Conservation (phyloP, 106 monocot genomes). For the Agapanthus africanus region DNA sequence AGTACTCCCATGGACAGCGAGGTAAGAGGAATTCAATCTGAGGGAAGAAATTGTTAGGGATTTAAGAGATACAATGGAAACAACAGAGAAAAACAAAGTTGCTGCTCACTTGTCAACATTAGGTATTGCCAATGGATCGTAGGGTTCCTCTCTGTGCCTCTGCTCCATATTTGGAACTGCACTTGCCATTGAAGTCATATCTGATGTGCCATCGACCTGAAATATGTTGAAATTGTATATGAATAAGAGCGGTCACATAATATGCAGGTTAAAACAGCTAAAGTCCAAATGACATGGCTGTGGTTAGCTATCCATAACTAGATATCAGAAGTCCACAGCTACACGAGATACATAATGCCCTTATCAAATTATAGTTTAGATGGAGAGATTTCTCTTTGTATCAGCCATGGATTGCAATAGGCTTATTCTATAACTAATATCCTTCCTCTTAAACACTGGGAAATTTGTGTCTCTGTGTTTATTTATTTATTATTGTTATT, state of each 20-base stretch:
- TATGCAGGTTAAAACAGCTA: background rate
- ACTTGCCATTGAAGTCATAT: conserved; percentile 45
- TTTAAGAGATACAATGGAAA: too few relatives aligned
- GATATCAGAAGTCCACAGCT: too few relatives aligned
- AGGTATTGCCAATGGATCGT: conserved; percentile 74
- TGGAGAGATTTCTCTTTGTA: too few relatives aligned
- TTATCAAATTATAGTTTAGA: too few relatives aligned
- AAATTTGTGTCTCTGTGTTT: too few relatives aligned
- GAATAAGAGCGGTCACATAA: background rate
- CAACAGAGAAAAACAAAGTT: background rate
- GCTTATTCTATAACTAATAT: too few relatives aligned
- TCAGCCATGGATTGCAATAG: too few relatives aligned
- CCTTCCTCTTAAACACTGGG: too few relatives aligned
- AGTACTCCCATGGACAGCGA: conserved; percentile 69
- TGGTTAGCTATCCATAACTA: too few relatives aligned
- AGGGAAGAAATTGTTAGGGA: too few relatives aligned
- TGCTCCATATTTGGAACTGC: conserved; percentile 35
- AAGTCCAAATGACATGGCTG: background rate
- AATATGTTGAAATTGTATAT: background rate
- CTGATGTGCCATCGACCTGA: conserved; percentile 54
- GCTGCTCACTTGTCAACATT: conserved; percentile 63
- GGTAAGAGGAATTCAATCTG: conserved; percentile 81
- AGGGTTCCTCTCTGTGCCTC: conserved; percentile 65
- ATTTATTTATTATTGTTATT: too few relatives aligned
- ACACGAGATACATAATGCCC: too few relatives aligned